Evolutionary conservation across 2,329 filamentous ascomycete species (phyloP).

Genomic region (Penicillium crustosum): DNA sequence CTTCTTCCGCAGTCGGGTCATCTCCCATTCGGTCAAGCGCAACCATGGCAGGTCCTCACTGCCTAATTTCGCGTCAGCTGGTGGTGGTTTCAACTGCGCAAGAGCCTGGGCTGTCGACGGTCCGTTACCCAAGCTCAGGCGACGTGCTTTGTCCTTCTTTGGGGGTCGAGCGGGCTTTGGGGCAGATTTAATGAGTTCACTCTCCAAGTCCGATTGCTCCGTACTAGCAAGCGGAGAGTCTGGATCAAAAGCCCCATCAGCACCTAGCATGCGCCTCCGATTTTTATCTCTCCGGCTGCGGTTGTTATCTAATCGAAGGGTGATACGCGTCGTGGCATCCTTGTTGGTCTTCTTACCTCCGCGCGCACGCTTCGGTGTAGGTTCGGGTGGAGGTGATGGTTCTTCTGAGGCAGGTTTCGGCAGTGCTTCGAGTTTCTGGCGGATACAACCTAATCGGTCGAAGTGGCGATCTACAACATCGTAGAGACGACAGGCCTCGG

Average conservation of each 20-base stretch:
- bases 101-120: conserved; percentile 62
- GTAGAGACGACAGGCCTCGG: conserved; percentile 57
- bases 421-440: conserved; percentile 61
- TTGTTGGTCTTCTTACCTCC: conserved; percentile 40
- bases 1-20: conserved; percentile 64
- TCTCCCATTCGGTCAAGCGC: conserved; percentile 65
- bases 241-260: conserved; percentile 42
- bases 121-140: conserved; percentile 22
- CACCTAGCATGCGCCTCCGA: conserved; percentile 38
- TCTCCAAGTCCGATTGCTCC: conserved; percentile 47
- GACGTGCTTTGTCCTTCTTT: conserved; percentile 46
- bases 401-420: conserved; percentile 62
- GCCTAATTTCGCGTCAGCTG: conserved; percentile 58
- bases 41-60: conserved; percentile 64
- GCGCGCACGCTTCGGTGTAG: conserved; percentile 40
- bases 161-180: conserved; percentile 24
- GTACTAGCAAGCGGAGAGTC: conserved; percentile 49
- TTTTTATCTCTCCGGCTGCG: conserved; percentile 30
- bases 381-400: conserved; percentile 52
- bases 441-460: conserved; percentile 59
- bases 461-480: conserved; percentile 59
- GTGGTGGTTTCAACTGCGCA: conserved; percentile 59
- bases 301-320: conserved; percentile 41
- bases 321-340: conserved; percentile 42
- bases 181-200: conserved; percentile 18